A percentile compares a stretch with the other conserved stretches of the same genome.
Conservation (phyloP, 768 basidiomycete genomes). For the Amanita rubescens region DNA sequence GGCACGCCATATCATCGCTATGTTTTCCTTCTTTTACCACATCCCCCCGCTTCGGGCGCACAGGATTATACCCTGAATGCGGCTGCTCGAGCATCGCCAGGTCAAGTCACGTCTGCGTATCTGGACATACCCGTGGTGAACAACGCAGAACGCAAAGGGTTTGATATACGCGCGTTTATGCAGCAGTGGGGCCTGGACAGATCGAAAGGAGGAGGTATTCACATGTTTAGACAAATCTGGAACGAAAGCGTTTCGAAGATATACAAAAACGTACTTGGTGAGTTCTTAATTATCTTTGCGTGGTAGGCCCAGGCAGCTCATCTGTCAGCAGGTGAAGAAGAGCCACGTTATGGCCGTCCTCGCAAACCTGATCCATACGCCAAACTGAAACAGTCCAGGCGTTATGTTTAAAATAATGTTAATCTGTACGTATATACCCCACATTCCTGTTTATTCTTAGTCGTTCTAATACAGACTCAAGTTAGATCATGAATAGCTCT, state of each 20-base stretch:
- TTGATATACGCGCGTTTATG: constrained; percentile 62
- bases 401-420: constrained; percentile 30
- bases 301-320: constrained; percentile 3
- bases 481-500: background rate
- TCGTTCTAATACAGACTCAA: background rate
- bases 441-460: background rate
- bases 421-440: background rate
- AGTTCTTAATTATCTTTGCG: constrained; percentile 25
- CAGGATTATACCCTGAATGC: constrained; percentile 27
- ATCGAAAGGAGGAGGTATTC: constrained; percentile 57
- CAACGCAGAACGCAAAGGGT: constrained; percentile 44
- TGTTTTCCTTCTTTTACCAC: constrained; percentile 66
- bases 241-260: constrained; percentile 53
- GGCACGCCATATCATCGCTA: constrained; percentile 93
- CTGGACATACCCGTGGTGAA: constrained; percentile 42
- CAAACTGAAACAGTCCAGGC: constrained; percentile 40
- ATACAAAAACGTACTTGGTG: constrained; percentile 60
- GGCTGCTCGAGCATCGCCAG: constrained; percentile 23
- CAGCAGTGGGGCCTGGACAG: constrained; percentile 45
- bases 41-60: constrained; percentile 34
- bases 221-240: constrained; percentile 85
- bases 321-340: constrained; percentile 27
- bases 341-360: constrained; percentile 50
- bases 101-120: constrained; percentile 25
- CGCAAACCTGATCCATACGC: constrained; percentile 51